Base-by-base conservation (phyloP, 192 early-diverging fungal species). In the Backusella sp. region DNA sequence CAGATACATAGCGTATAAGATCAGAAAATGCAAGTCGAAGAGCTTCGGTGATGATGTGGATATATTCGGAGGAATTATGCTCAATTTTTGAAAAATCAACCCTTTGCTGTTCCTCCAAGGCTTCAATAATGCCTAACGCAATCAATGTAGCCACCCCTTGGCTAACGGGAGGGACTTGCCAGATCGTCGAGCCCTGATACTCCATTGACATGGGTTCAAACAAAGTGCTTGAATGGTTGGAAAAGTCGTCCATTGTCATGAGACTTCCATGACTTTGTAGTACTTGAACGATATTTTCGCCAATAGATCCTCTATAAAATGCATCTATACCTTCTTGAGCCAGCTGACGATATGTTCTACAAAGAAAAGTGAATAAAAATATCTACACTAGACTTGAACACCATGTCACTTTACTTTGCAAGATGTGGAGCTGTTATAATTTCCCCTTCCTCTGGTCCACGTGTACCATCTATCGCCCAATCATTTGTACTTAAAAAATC, bases 1-100 rank as follows among this genome's bases (percentile, higher is more conserved):
- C 94, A 41, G 86, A 81, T 11, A 94, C 86, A 75, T 85, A 88
- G 59, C 78, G 79, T 34, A 82, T 83, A 28, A 86, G 82, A 77
- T 95, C 94, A 0, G 90, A 90, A 89, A 95, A 95, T 5, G 91
- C 92, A 28, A 94, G 67, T 0, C 91, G 83, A 72, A 94, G 76
- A 11, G 85, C 83, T 74, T 94, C 92, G 28, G 92, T 92, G 9
- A 94, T 14, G 15, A 85, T 70, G 67, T 95, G 92, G 14, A 94
- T 68, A 72, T 93, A 92, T 52, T 80, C 83, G 17, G 85, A 80
- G n/a, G 87, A 84, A 49, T 89, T 88, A 78, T 87, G 87, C 6
- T 80, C 82, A 65, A 89, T 68, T 32, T 82, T 65, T 15, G 26
- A 72, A 28, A 92, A 77, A 15, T 80, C 68, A 6, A 76, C 75